Evolutionary conservation across 352 stramenopile species (phyloP), one percentile per base, ranked within the genome.

Genomic region (Aphanomyces invadans): DNA sequence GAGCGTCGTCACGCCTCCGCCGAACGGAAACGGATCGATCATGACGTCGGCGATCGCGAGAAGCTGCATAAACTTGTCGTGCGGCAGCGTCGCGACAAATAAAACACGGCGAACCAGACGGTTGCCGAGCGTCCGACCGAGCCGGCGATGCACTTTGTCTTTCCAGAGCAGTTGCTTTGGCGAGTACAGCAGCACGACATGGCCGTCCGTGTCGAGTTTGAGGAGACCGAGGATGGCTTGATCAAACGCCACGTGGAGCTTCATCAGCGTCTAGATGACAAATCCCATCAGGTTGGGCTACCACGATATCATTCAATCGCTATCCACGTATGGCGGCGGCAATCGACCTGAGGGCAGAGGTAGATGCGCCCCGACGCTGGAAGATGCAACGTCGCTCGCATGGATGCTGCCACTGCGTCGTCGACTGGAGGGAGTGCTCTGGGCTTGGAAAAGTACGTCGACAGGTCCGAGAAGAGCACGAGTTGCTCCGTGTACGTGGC

Each of bases 1-100:
- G 29, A 95, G 77, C 7, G 80, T 88, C 3, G 86, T 95, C 33
- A 96, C 84, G 28, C 87, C 86, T 15, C 87, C 85, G 28, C 86
- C 87, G 32, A 94, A 95, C 28, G 86, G 84, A 45, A 91, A 94
- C 33, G 86, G 80, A 59, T 95, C 87, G 7, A 95, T 68, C 9
- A 91, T 66, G 23, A 95, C 84, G 62, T 92, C 84, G 2, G 80
- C 74, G 7, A 71, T 62, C 10, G 74, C 68, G 29, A 92, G 71
- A 15, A 89, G 68, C 0, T 71, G 73, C 39, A 86, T 75, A 62
- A 86, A 92, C 17, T 79, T 72, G 2, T 70, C 56, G 65, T 86
- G 82, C 1, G 75, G 74, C 42, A 94, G 65, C 25, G 80, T 83
- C 4, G 74, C 71, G 23, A 89, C 42, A 62, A 94, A 92, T 3